Percentiles rank a stretch among this genome's conserved stretches.
Conservation (phyloP, 176 grass and related monocot species). For the Eleusine coracana region DNA sequence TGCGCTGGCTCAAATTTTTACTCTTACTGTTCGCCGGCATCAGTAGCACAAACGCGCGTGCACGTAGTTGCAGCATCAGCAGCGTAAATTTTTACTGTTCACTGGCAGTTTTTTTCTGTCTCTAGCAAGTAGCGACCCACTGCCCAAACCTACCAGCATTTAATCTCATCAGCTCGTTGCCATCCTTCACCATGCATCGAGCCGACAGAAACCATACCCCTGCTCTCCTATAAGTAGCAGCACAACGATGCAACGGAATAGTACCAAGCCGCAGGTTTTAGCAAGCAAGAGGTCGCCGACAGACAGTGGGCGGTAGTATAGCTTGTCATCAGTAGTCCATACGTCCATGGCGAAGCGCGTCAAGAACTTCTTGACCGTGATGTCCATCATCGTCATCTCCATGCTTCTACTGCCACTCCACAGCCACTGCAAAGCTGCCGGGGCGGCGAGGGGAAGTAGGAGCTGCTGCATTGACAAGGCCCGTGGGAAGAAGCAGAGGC, state of each 20-base stretch:
- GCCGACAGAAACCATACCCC: background rate
- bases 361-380: background rate
- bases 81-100: constrained; percentile 15
- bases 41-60: background rate
- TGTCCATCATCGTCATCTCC: constrained; percentile 4
- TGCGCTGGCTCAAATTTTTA: background rate
- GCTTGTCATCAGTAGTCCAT: background rate
- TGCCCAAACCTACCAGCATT: constrained; percentile 39
- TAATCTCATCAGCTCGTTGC: constrained; percentile 4
- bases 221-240: constrained; percentile 35
- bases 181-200: background rate
- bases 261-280: background rate
- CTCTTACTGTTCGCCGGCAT: no score
- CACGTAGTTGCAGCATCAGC: constrained; percentile 6
- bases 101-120: background rate
- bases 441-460: background rate
- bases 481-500: background rate
- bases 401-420: constrained; percentile 2
- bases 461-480: background rate
- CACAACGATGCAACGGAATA: background rate
- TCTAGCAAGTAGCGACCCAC: background rate
- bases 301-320: background rate
- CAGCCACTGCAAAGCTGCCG: background rate
- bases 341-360: constrained; percentile 36
- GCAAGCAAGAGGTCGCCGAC: background rate